Conservation (phyloP, 2,329 filamentous ascomycete species). For the Penicillium sp. region DNA sequence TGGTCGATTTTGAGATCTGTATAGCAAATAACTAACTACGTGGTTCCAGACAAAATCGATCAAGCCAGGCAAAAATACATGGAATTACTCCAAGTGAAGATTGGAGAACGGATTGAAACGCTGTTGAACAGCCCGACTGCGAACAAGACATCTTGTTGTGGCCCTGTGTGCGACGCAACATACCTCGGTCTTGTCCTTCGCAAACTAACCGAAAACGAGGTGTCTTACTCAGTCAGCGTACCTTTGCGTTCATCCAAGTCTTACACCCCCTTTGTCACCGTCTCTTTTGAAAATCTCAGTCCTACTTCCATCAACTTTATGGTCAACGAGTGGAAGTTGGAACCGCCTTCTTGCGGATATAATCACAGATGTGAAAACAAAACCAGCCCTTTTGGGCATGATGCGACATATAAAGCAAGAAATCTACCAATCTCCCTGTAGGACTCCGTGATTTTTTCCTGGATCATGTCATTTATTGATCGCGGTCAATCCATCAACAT, state of each 20-base stretch:
- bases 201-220: neutral
- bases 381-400: neutral
- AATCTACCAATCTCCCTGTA: neutral
- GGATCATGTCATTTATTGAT: neutral
- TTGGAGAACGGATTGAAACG: neutral
- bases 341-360: no score
- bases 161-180: neutral
- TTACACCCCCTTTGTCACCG: neutral
- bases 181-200: neutral
- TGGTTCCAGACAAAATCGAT: neutral
- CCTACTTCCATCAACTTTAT: neutral
- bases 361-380: no score
- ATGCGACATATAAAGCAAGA: neutral
- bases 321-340: neutral
- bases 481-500: neutral
- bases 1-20: neutral
- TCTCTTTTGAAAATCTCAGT: neutral
- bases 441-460: neutral
- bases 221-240: neutral
- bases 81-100: neutral
- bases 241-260: neutral
- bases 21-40: neutral
- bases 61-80: neutral
- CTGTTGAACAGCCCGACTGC: neutral
- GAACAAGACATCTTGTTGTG: neutral